phyloP scores from a whole-genome alignment of 179 eudicot species.

The Spinacia oleracea region DNA sequence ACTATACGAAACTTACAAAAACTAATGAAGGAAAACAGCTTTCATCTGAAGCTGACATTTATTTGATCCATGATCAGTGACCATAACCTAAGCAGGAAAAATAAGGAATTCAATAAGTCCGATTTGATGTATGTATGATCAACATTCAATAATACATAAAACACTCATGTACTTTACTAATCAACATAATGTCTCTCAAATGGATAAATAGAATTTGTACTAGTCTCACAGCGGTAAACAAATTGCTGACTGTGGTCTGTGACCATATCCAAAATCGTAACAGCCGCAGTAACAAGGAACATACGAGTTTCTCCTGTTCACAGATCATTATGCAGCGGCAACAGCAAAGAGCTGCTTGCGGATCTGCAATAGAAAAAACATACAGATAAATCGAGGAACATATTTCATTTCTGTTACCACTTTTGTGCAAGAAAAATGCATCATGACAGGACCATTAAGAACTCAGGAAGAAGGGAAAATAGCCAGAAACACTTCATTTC shows the following conservation, averaged over 20 bases:
- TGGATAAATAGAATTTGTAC: slow-evolving; percentile 22
- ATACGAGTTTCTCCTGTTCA: slow-evolving; percentile 4
- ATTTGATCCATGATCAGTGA: slow-evolving; percentile 21
- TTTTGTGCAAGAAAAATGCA: neutral
- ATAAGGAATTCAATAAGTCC: slow-evolving; percentile 17
- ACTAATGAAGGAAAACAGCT: slow-evolving; percentile 16
- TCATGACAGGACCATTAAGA: neutral
- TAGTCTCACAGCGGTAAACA: slow-evolving; percentile 19
- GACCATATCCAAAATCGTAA: slow-evolving; percentile 19
- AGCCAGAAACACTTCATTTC: neutral
- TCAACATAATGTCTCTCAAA: slow-evolving; percentile 23
- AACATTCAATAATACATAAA: slow-evolving; percentile 22
- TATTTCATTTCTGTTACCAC: neutral
- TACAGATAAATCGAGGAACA: neutral
- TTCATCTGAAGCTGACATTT: slow-evolving; percentile 24
- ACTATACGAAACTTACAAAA: slow-evolving; percentile 11
- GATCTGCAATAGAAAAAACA: slow-evolving; percentile 49
- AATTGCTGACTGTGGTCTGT: slow-evolving; percentile 9
- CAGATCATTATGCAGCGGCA: slow-evolving; percentile 35
- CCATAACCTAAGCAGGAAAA: slow-evolving; percentile 24
- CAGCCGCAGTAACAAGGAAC: slow-evolving; percentile 12
- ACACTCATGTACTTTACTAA: slow-evolving; percentile 22
- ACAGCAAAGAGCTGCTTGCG: slow-evolving; percentile 65
- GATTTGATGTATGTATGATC: slow-evolving; percentile 13
- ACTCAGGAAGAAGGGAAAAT: neutral